Percentiles rank a stretch among this genome's conserved stretches.
phyloP scores from a whole-genome alignment of 352 stramenopile genomes.

The Blastocystis sp. region DNA sequence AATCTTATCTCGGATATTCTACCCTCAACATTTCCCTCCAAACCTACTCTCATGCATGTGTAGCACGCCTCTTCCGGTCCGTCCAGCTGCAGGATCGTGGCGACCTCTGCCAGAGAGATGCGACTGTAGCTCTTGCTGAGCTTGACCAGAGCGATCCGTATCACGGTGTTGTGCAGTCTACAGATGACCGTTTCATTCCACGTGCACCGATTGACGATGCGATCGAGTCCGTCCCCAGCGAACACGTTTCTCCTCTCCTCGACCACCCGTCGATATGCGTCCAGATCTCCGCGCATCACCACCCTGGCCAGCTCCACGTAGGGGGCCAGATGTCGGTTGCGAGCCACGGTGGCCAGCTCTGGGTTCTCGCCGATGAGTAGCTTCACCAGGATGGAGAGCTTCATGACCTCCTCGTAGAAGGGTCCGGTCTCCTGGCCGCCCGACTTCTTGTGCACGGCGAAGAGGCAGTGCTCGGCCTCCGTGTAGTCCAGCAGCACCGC shows the following conservation, averaged over 20 bases:
- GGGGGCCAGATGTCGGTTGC: neutral
- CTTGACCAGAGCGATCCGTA: conserved; percentile 51
- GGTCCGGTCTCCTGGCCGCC: neutral
- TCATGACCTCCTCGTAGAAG: conserved; percentile 23
- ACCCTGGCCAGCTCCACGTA: conserved; percentile 7
- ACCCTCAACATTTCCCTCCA: neutral
- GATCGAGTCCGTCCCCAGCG: neutral
- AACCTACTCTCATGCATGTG: conserved; percentile 43
- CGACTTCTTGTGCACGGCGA: conserved; percentile 41
- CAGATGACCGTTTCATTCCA: neutral
- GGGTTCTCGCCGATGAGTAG: conserved; percentile 24
- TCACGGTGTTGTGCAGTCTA: conserved; percentile 56
- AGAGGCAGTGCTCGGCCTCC: neutral
- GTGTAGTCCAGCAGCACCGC: conserved; percentile 31
- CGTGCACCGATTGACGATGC: neutral
- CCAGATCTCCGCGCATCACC: conserved; percentile 19
- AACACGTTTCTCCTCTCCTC: neutral
- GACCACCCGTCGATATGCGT: neutral
- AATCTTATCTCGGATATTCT: conserved; percentile 55
- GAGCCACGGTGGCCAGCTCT: neutral
- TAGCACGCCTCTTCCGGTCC: conserved; percentile 13
- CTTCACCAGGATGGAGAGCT: conserved; percentile 27
- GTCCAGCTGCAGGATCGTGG: conserved; percentile 17
- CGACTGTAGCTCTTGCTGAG: conserved; percentile 53
- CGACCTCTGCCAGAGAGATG: conserved; percentile 36